Percentiles rank a stretch among this genome's conserved stretches.
Conservation (phyloP, 2,329 filamentous ascomycete species). For the Aspergillus ochraceoroseus region DNA sequence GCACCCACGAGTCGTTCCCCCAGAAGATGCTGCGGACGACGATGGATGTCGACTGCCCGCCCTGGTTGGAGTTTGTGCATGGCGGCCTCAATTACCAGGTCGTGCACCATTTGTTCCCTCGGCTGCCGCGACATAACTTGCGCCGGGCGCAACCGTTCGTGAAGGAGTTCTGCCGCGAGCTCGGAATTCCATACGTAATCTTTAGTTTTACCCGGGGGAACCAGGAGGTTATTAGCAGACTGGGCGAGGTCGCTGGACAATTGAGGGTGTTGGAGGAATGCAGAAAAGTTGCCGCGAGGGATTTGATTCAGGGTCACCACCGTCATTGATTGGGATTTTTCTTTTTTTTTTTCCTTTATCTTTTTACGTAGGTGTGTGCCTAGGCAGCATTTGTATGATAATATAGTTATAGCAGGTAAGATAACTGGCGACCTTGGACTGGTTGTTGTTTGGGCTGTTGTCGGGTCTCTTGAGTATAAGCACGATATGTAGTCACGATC, state of each 20-base stretch:
- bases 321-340: too few species aligned
- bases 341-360: too few species aligned
- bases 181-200: slow-evolving; percentile 74
- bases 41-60: slow-evolving; percentile 83
- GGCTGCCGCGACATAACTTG: slow-evolving; percentile 77
- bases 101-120: slow-evolving; percentile 76
- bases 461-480: too few species aligned
- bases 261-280: slow-evolving; percentile 68
- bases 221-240: slow-evolving; percentile 64
- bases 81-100: slow-evolving; percentile 84
- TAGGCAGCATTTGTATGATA: too few species aligned
- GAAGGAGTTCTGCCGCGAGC: slow-evolving; percentile 71
- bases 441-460: too few species aligned
- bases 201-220: slow-evolving; percentile 79
- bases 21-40: slow-evolving; percentile 86
- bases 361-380: too few species aligned
- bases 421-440: too few species aligned
- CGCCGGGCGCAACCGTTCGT: slow-evolving; percentile 68
- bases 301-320: too few species aligned
- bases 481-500: too few species aligned
- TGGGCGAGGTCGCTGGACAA: slow-evolving; percentile 71
- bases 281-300: too few species aligned
- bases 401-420: too few species aligned
- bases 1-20: slow-evolving; percentile 74
- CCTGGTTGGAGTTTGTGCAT: slow-evolving; percentile 82